A percentile compares a stretch with the other conserved stretches of the same genome.
Evolutionary conservation across 148 eudicot genomes (phyloP).

Genomic region (Silene uniflora): DNA sequence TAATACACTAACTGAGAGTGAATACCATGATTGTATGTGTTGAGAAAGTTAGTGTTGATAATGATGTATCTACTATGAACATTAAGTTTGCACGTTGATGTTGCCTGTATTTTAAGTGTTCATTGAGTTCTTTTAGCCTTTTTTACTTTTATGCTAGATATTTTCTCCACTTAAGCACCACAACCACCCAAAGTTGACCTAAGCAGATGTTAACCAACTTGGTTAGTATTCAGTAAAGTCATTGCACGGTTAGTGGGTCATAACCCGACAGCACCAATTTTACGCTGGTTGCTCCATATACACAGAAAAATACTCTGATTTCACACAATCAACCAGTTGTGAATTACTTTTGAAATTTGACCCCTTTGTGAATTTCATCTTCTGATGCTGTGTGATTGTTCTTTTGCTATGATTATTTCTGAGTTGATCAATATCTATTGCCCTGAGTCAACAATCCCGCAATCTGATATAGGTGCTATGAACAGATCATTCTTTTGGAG

Average conservation of each 20-base stretch:
- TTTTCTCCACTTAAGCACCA: not conserved
- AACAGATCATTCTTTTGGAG: conserved; percentile 24
- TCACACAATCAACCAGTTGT: not conserved
- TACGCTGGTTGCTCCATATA: too few relatives aligned
- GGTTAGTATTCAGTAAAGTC: too few relatives aligned
- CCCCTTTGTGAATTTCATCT: not conserved
- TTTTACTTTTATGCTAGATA: not conserved
- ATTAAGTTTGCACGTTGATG: not conserved
- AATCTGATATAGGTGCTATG: conserved; percentile 20
- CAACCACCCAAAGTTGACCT: not conserved
- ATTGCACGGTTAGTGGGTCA: too few relatives aligned
- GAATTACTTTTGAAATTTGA: not conserved
- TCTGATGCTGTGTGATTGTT: not conserved
- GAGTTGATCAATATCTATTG: conserved; percentile 1
- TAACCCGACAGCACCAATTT: too few relatives aligned
- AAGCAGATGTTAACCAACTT: too few relatives aligned
- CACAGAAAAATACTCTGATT: too few relatives aligned
- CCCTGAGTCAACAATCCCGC: not conserved
- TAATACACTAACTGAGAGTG: not conserved
- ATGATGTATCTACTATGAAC: not conserved
- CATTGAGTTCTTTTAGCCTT: not conserved
- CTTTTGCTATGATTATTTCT: not conserved
- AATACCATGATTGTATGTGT: not conserved
- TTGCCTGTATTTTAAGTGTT: not conserved
- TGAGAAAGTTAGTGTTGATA: not conserved